Conservation (phyloP, 2,329 filamentous ascomycete species). For the Xylariaceae sp. region DNA sequence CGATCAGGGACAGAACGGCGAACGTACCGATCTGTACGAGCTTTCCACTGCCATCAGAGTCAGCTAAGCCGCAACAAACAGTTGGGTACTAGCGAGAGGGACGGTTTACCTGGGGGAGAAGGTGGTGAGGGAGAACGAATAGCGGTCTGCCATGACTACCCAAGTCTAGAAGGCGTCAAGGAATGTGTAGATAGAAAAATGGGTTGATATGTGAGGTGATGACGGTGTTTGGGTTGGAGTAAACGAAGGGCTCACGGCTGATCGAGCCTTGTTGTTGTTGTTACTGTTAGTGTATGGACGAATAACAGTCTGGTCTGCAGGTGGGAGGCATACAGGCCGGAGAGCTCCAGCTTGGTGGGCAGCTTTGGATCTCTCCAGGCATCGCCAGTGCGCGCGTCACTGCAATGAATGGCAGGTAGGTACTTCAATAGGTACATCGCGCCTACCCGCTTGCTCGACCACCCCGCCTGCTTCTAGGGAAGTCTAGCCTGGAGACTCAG, state of each 20-base stretch:
- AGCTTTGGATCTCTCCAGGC: conserved; percentile 20
- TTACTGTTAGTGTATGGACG: conserved; percentile 7
- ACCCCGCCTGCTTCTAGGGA: background rate
- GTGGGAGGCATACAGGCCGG: background rate
- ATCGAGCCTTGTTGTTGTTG: conserved; percentile 18
- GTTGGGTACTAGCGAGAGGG: conserved; percentile 19
- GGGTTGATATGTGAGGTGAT: conserved; percentile 3
- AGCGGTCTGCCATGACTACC: conserved; percentile 84
- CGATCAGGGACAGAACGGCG: conserved; percentile 2
- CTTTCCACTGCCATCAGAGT: conserved; percentile 69
- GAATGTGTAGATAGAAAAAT: conserved; percentile 8
- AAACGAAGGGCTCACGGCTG: conserved; percentile 14
- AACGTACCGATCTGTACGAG: conserved; percentile 90
- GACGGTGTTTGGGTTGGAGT: conserved; percentile 2
- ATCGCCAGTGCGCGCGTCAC: conserved; percentile 23
- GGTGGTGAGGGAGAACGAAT: conserved; percentile 98
- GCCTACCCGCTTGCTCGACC: no score
- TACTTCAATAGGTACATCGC: background rate
- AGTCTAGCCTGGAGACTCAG: background rate
- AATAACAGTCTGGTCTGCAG: background rate
- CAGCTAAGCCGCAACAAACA: conserved; percentile 36
- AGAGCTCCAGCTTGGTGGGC: conserved; percentile 2
- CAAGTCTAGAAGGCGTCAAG: background rate
- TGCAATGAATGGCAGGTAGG: background rate
- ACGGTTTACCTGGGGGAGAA: conserved; percentile 92